Base-by-base conservation (phyloP, 2,329 filamentous ascomycete species). In the Fusarium coffeatum region DNA sequence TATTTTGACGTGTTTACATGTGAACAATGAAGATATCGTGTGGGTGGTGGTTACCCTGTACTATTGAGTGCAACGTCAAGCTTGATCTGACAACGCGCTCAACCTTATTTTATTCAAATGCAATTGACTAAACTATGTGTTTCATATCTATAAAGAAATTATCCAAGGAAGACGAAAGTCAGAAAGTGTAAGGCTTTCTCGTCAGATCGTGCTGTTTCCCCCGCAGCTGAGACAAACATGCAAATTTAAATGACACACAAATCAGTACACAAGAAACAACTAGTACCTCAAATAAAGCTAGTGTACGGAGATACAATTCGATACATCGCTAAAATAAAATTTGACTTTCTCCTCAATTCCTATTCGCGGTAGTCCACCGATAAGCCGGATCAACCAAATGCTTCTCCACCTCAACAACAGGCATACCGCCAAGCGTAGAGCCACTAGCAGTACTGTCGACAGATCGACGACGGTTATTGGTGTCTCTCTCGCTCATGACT, bases 361-460 rank as follows among this genome's bases (percentile, higher is more conserved):
- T 16, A 8, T 69, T 70, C 12, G 61, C 55, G 6, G 66, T 69
- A 5, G 66, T 69, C 67, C 56, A 69, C 13, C 67, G 66, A 30
- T 55, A 55, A 3, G 56, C 56, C 9, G 56, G 66, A n/a, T 66
- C 66, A 2, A 66, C 30, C 9, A 55, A 30, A 3, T 66, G 12
- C 5, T 46, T 66, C 49, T 63, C 61, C 3, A 69, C 55, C 3
- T 58, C 48, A 1, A 32, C 37, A 1, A 63, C 61, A n/a, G 61
- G 37, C 61, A 69, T 57, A 1, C 32, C 42, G 2, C 61, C 66
- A 5, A 69, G 16, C 2, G 66, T 63, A 0, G 48, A 69, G 1
- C 37, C 23, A 46, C 46, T 69, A 0, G 41, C 55, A 13, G 53
- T 63, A 15, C 51, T 51, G 8, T 69, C 61, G 3, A 69, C 16